Percentiles rank a stretch among this genome's conserved stretches.
phyloP scores from a whole-genome alignment of 345 rosid genomes.

The Eutrema yunnanense region DNA sequence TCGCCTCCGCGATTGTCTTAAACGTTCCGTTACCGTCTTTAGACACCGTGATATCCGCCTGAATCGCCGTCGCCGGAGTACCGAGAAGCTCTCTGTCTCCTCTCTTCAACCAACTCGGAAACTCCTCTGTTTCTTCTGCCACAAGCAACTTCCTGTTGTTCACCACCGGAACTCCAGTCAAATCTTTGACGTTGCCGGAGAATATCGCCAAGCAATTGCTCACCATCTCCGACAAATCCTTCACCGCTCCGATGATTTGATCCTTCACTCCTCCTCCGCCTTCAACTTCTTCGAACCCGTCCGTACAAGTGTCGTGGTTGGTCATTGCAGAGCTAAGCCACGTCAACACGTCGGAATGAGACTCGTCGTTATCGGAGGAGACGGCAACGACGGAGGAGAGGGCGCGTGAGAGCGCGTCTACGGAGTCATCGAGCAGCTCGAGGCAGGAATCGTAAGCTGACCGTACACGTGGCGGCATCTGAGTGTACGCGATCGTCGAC shows the following conservation, averaged over 20 bases:
- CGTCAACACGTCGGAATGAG: conserved; percentile 61
- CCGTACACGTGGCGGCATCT: conserved; percentile 60
- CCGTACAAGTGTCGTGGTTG: conserved; percentile 87
- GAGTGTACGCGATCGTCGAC: conserved; percentile 41
- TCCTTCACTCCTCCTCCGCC: conserved; percentile 52
- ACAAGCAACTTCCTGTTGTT: conserved; percentile 51
- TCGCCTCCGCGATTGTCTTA: conserved; percentile 83
- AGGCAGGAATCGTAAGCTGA: conserved; percentile 85
- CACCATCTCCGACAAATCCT: conserved; percentile 79
- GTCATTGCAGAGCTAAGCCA: conserved; percentile 98
- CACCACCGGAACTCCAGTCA: conserved; percentile 81
- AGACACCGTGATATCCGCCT: conserved; percentile 79
- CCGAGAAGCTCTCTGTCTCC: conserved; percentile 60
- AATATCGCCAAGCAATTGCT: conserved; percentile 84
- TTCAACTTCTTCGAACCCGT: conserved; percentile 54
- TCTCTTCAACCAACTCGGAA: conserved; percentile 67
- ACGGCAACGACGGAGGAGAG: conserved; percentile 44
- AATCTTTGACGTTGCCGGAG: conserved; percentile 43
- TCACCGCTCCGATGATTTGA: conserved; percentile 46
- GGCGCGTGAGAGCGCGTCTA: conserved; percentile 67
- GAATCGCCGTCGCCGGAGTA: conserved; percentile 50
- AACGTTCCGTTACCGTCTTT: conserved; percentile 73
- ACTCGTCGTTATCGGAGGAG: background rate
- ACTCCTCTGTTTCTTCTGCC: conserved; percentile 17
- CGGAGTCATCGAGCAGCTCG: conserved; percentile 86